phyloP scores from a whole-genome alignment of 192 early-diverging fungal species.

The Backusella liffmaniae region DNA sequence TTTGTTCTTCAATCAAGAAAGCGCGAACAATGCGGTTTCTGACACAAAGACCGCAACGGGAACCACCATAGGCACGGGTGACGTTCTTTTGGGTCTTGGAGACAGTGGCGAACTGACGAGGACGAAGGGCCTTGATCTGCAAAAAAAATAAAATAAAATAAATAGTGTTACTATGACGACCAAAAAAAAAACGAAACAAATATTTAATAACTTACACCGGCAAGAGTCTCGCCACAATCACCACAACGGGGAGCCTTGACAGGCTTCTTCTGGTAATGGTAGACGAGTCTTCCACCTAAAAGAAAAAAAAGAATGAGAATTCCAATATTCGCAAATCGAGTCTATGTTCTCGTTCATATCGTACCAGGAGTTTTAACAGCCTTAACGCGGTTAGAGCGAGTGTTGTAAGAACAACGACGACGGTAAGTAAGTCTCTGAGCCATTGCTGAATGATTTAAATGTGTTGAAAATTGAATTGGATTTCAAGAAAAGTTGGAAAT shows the following conservation, averaged over 20 bases:
- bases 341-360: not conserved
- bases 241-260: slow-evolving; percentile 92
- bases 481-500: not conserved
- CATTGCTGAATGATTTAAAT: slow-evolving; percentile 41
- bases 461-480: slow-evolving; percentile 3
- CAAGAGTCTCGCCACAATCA: slow-evolving; percentile 89
- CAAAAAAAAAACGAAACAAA: not conserved
- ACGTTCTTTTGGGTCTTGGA: slow-evolving; percentile 94
- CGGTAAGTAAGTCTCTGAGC: slow-evolving; percentile 83
- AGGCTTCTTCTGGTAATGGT: slow-evolving; percentile 92
- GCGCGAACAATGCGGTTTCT: slow-evolving; percentile 90
- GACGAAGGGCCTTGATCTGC: slow-evolving; percentile 72
- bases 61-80: slow-evolving; percentile 95
- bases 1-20: slow-evolving; percentile 99
- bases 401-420: slow-evolving; percentile 86
- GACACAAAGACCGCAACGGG: slow-evolving; percentile 84
- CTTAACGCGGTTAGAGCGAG: slow-evolving; percentile 83
- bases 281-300: slow-evolving; percentile 86
- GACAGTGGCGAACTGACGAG: slow-evolving; percentile 85
- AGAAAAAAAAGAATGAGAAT: not conserved
- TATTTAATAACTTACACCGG: slow-evolving; percentile 69
- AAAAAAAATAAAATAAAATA: not conserved
- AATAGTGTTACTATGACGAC: not conserved
- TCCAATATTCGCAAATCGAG: not conserved
- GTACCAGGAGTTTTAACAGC: slow-evolving; percentile 85